Evolutionary conservation across 331 rosid species (phyloP), one percentile per base, ranked within the genome.

Genomic region (Dryas integrifolia): DNA sequence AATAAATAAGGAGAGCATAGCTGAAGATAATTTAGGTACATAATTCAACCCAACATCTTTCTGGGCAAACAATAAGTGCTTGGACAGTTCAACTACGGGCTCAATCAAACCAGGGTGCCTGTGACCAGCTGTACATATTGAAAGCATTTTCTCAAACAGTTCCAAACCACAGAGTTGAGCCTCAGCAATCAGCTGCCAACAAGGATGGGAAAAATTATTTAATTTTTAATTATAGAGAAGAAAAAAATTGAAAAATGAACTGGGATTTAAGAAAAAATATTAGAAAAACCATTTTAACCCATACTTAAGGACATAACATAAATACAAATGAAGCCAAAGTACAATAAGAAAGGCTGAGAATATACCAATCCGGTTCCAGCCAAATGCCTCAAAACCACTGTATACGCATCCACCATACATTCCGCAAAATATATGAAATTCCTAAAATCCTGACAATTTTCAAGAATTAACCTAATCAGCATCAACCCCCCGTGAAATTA

Each of bases 21-120:
- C 76, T 41, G 89, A 84, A 52, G 96, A 86, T 71, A 85, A 67
- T 63, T 85, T 75, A 56, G 88, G 82, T 58, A 82, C 76, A 85
- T 89, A 91, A 58, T 13, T 88, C 85, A 94, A 63, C 77, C 96
- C 92, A 72, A 86, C 83, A 81, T 91, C 91, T 72, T 79, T 89
- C 80, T 91, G 98, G 62, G 77, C 90, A 55, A 80, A 82, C 58
- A 91, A 70, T 76, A 91, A 75, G 75, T 69, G 83, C 89, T 78
- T 89, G 56, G 86, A 85, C 67, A 81, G 84, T 83, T 91, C 96
- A 80, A 83, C 75, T 50, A 88, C 46, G 53, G 84, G 88, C 83
- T 91, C 97, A 48, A 68, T 70, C 69, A 83, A 87, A 75, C 88
- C 76, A 62, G 81, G 65, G 74, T 79, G 81, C 81, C 81, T 79